These are phyloP conservation scores for Umbilicus rupestris DNA, from an alignment of 164 flowering plant species.

Conservation along the genomic window DNA sequence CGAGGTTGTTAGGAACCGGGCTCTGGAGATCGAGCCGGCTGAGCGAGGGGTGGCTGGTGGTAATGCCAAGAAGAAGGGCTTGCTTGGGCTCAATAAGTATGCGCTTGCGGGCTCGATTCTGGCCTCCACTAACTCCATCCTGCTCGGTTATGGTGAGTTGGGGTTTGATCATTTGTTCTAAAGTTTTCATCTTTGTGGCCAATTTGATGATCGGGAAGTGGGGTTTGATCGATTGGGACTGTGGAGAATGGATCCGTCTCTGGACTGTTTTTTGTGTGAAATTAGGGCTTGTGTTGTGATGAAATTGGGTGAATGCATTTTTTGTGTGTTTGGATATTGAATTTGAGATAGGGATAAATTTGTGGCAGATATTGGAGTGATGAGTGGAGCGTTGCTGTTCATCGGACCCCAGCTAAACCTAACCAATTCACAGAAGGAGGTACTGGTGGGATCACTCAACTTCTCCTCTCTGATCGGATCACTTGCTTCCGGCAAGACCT, in stretches of 20 bases:
- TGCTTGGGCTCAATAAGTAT: slow-evolving; percentile 17
- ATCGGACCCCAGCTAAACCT: slow-evolving; percentile 48
- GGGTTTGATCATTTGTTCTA: neutral
- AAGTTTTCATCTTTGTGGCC: neutral
- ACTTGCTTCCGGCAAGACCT: slow-evolving; percentile 62
- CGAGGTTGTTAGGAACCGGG: neutral
- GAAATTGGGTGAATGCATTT: neutral
- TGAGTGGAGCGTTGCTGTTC: slow-evolving; percentile 75
- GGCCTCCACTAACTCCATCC: slow-evolving; percentile 33
- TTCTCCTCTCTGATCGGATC: slow-evolving; percentile 61
- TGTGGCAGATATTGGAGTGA: slow-evolving; percentile 56
- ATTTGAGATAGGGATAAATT: neutral
- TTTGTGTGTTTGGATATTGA: neutral
- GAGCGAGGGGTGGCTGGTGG: neutral
- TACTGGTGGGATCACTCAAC: slow-evolving; percentile 57
- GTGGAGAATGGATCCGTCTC: too few relatives aligned
- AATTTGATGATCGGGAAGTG: too few relatives aligned
- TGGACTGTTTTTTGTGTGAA: neutral
- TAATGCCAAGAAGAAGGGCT: neutral
- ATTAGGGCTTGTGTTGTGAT: neutral
- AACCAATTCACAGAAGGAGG: slow-evolving; percentile 36
- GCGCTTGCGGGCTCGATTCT: slow-evolving; percentile 21
- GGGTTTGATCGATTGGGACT: neutral
- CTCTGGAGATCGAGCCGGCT: neutral
- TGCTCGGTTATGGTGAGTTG: slow-evolving; percentile 33